Evolutionary conservation across 2,329 filamentous ascomycete genomes (phyloP), one percentile per base, ranked within the genome.

Genomic region (Dothistroma septosporum): DNA sequence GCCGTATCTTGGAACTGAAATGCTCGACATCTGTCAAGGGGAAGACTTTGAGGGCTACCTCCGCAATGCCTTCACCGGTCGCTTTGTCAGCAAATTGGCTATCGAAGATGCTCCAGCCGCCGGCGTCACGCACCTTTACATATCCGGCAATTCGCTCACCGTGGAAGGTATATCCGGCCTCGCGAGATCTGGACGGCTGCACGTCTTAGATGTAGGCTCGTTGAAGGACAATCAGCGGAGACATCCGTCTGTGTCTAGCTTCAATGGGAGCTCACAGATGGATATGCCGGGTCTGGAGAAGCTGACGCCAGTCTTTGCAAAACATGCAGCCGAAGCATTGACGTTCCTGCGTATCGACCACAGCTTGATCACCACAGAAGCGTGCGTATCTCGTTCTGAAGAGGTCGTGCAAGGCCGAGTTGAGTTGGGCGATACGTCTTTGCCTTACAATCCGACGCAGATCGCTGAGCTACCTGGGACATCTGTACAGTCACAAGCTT

Each of bases 91-190:
- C 10, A 78, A 80, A 54, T 78, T 84, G 32, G 79, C 81, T 41
- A 79, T 86, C 31, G 83, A 86, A 65, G 79, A 84, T 64, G 74
- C 81, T 1, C 77, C 80, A 22, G 76, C 81, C 66, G 74, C 76
- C 10, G 85, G 85, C 2, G 79, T 86, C 41, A 86, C 84, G 0
- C 84, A 87, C 72, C 73, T 87, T 2, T 85, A 84, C 66, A 77
- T 87, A 14, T 78, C 83, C 3, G 78, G 79, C 8, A 87, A 87
- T 59, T 66, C 74, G 2, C 69, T 87, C 5, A 84, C 82, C 1
- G 78, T 83, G 0, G 82, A 85, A 68, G 83, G 83, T 0, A 73
- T 83, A 6, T 81, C 80, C 3, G 80, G 78, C 16, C 73, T 87
- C 5, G 67, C 86, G 11, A 73, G 78, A 53, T 82, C 82, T 8